These are phyloP conservation scores for Wickerhamiella dianesei DNA, from an alignment of 805 yeast species.

Conservation along the genomic window DNA sequence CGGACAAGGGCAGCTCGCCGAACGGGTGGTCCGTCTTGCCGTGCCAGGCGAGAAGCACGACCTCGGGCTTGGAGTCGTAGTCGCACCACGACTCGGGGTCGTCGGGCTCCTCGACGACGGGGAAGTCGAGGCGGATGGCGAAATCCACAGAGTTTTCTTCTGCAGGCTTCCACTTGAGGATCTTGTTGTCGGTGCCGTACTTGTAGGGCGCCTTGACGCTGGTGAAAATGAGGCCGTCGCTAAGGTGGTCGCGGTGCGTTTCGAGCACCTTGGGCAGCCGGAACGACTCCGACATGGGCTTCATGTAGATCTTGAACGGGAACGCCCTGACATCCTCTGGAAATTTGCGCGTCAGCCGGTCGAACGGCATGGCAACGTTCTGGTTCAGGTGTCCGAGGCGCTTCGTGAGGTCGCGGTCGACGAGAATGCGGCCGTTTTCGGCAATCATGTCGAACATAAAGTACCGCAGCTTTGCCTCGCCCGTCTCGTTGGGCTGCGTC, in stretches of 20 bases:
- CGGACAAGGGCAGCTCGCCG: constrained; percentile 46
- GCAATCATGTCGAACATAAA: constrained; percentile 87
- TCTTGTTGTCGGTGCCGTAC: constrained; percentile 74
- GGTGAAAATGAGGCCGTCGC: constrained; percentile 90
- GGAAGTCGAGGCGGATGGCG: constrained; percentile 50
- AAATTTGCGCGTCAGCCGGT: constrained; percentile 46
- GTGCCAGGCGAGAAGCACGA: constrained; percentile 63
- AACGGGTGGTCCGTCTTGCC: constrained; percentile 40
- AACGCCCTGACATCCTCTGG: constrained; percentile 65
- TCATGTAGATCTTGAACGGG: constrained; percentile 77
- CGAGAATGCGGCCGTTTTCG: constrained; percentile 58
- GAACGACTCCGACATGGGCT: constrained; percentile 75
- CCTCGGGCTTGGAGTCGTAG: constrained; percentile 65
- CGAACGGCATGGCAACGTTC: constrained; percentile 71
- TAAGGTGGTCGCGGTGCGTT: constrained; percentile 64
- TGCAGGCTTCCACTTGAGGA: constrained; percentile 95
- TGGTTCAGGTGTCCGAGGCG: constrained; percentile 79
- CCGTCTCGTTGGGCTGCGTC: constrained; percentile 8
- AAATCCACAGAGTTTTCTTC: constrained; percentile 91
- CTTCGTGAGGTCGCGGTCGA: constrained; percentile 58
- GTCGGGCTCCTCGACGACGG: constrained; percentile 45
- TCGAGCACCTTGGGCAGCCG: constrained; percentile 63
- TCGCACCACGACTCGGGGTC: constrained; percentile 30
- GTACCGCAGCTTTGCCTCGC: constrained; percentile 42
- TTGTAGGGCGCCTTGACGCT: constrained; percentile 78